A percentile compares a stretch with the other conserved stretches of the same genome.
phyloP scores from a whole-genome alignment of 495 filamentous ascomycete species.

The Barbatosphaeria neglecta region DNA sequence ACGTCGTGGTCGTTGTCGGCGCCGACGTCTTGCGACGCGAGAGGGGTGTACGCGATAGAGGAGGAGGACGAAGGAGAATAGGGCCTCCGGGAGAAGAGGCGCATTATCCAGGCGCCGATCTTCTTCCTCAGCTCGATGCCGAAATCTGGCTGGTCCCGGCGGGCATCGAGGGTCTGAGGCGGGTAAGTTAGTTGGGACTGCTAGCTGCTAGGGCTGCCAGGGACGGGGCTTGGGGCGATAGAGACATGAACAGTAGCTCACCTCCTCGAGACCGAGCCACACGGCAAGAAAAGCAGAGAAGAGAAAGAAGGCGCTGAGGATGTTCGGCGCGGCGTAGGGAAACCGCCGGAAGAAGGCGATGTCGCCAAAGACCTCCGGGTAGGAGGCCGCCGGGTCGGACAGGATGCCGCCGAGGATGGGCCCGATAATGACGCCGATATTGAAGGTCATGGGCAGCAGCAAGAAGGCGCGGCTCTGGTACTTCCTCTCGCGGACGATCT shows the following conservation, averaged over 20 bases:
- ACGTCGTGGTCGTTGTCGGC: conserved; percentile 1
- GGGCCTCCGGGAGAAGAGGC: conserved; percentile 7
- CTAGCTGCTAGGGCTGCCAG: too few species aligned
- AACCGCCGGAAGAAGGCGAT: conserved; percentile 54
- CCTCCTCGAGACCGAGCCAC: conserved; percentile 60
- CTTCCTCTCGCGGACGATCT: conserved; percentile 56
- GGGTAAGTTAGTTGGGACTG: conserved; percentile 7
- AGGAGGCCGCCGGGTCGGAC: conserved; percentile 60
- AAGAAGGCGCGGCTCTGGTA: conserved; percentile 55
- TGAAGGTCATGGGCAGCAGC: conserved; percentile 65
- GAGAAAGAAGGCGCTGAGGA: conserved; percentile 60
- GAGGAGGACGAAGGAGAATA: too few species aligned
- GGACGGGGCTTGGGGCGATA: neutral
- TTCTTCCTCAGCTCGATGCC: conserved; percentile 29
- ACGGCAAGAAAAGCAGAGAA: conserved; percentile 41
- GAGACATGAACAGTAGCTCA: too few species aligned
- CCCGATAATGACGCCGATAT: conserved; percentile 68
- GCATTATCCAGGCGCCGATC: conserved; percentile 9
- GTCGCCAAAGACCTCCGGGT: conserved; percentile 56
- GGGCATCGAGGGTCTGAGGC: conserved; percentile 41
- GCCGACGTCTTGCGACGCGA: conserved; percentile 7
- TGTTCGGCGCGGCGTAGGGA: conserved; percentile 67
- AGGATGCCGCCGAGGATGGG: conserved; percentile 63
- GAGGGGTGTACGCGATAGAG: conserved; percentile 4
- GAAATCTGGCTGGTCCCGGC: conserved; percentile 33